These are phyloP conservation scores for Leccinellum rugosiceps DNA, from an alignment of 768 basidiomycete genomes.

Conservation along the genomic window DNA sequence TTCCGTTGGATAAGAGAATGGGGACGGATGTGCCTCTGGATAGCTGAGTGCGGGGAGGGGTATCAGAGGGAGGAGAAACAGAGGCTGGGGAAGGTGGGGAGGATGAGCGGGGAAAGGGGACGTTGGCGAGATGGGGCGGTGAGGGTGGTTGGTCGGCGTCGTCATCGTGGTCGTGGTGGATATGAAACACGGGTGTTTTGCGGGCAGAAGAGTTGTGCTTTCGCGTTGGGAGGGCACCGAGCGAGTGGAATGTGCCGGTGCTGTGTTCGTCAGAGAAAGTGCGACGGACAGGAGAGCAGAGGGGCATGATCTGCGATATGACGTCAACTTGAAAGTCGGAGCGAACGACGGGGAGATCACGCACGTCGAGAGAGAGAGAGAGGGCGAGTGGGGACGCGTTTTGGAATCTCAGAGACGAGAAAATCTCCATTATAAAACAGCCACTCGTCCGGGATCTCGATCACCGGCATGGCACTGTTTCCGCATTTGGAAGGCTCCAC, in stretches of 20 bases:
- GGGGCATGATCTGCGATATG: conserved; percentile 13
- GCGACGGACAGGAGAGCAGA: conserved; percentile 9
- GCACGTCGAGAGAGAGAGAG: not conserved
- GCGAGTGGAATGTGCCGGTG: conserved; percentile 47
- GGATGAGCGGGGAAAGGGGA: conserved; percentile 43
- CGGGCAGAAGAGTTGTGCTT: conserved; percentile 16
- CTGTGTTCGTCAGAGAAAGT: conserved; percentile 40
- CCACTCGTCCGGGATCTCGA: conserved; percentile 18
- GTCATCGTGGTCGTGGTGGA: conserved; percentile 20
- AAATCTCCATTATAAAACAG: conserved; percentile 2
- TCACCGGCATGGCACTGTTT: conserved; percentile 11
- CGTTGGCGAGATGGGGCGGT: conserved; percentile 10
- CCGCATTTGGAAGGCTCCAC: conserved; percentile 17
- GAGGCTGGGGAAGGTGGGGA: conserved; percentile 12
- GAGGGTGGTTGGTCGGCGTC: conserved; percentile 23
- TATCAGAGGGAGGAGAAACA: not conserved
- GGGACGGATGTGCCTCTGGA: conserved; percentile 38
- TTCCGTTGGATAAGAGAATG: conserved; percentile 67
- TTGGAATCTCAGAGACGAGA: conserved; percentile 11
- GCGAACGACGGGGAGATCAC: not conserved
- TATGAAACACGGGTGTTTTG: conserved; percentile 17
- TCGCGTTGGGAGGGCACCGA: conserved; percentile 46
- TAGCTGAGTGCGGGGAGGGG: conserved; percentile 10
- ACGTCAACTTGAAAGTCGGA: conserved; percentile 3
- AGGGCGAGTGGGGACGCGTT: not conserved